These are phyloP conservation scores for Lolium multiflorum DNA, from an alignment of 176 grass and related monocot genomes.

Conservation along the genomic window DNA sequence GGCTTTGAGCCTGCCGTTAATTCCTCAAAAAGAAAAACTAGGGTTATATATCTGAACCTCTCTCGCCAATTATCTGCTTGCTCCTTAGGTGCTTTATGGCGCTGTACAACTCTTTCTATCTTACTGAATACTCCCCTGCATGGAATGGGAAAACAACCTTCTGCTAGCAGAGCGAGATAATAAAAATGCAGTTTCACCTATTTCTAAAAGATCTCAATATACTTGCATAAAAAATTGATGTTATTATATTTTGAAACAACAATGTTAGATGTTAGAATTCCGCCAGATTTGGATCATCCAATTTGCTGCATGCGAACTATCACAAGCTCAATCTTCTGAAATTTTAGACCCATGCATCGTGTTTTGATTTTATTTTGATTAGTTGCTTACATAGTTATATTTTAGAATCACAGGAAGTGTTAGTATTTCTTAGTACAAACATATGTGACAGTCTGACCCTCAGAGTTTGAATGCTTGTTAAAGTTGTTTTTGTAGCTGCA, in stretches of 20 bases:
- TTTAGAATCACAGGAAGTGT: neutral
- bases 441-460: neutral
- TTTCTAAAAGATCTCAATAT: neutral
- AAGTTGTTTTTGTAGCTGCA: neutral
- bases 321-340: neutral
- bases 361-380: constrained; percentile 7
- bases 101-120: neutral
- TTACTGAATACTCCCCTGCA: neutral
- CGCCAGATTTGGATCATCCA: neutral
- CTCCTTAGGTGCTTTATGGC: neutral
- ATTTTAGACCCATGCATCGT: neutral
- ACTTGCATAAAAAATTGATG: neutral
- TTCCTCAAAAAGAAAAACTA: too few species aligned
- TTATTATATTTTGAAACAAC: neutral
- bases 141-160: neutral
- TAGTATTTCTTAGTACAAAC: neutral
- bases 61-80: neutral
- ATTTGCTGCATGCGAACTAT: constrained; percentile 1
- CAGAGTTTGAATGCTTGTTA: neutral
- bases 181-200: neutral
- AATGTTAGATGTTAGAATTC: neutral
- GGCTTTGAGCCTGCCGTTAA: too few species aligned
- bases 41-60: neutral
- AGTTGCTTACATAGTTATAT: neutral
- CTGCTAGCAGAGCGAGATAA: neutral